Base-by-base conservation (phyloP, 129 eudicot genomes). In the Cynara cardunculus region DNA sequence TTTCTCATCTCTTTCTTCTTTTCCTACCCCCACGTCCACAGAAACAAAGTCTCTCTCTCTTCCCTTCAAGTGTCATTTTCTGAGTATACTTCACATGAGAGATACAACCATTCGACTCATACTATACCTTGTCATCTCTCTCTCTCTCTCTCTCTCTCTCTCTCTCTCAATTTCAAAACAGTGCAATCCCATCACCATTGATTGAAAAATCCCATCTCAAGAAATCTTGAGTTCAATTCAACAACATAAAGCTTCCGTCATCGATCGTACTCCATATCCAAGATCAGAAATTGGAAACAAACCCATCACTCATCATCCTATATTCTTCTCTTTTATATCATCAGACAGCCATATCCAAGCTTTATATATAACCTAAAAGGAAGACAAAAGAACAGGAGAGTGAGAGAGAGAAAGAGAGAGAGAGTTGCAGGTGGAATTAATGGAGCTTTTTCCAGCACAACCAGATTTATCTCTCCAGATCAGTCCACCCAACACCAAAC, bases 391-490 rank as follows among this genome's bases (percentile, higher is more conserved):
- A 69, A 21, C 25, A 14, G 46, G 41, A 30, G 80, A 31, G 71
- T 34, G 32, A 12, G 37, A 22, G 11, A 27, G 72, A 22, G 8
- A 24, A 61, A 62, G n/a, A 26, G 46, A 65, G 34, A 73, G 25
- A 81, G 18, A 41, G 22, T 68, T 14, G 76, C 26, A 76, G 44
- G 81, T 75, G 77, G n/a, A 56, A 6, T 25, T 71, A 19, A 93
- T 94, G 98, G 98, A 94, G 88, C 81, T 94, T 14, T 94, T 94
- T 68, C 97, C 97, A 75, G 91, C 98, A 89, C 98, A 94, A 70
- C 97, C 98, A 81, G 98, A 94, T 86, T 83, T 94, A 71, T 94
- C 98, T 49, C 82, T 94, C 53, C 97, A 94, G 87, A 94, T 94
- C 85, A 91, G 98, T 86, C 91, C 90, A 24, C 97, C 98, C 75